Conservation (phyloP, 108 stramenopile species). For the Asterionellopsis glacialis region DNA sequence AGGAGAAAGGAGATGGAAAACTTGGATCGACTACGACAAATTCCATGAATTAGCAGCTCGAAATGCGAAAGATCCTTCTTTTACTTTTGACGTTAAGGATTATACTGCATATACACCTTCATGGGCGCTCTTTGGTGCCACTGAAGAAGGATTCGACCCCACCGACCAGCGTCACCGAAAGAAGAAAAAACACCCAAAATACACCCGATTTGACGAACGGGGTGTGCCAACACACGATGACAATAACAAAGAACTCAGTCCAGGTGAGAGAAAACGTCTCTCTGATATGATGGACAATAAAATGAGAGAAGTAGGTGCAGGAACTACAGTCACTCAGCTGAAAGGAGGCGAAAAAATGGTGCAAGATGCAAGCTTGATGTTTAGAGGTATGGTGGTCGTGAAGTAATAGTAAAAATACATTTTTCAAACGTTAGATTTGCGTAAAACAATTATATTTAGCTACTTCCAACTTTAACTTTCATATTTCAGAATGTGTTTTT, state of each 20-base stretch:
- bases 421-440: too few relatives aligned
- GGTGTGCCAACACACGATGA: constrained; percentile 86
- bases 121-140: constrained; percentile 90
- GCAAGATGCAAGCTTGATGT: constrained; percentile 84
- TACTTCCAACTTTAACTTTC: too few relatives aligned
- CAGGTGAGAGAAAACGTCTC: constrained; percentile 46
- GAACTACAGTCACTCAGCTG: constrained; percentile 64
- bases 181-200: constrained; percentile 78
- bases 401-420: constrained; percentile 24
- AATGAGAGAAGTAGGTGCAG: constrained; percentile 57
- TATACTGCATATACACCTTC: constrained; percentile 83
- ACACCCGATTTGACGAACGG: constrained; percentile 61
- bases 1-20: constrained; percentile 80
- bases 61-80: constrained; percentile 46
- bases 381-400: constrained; percentile 57
- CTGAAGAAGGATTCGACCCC: constrained; percentile 94
- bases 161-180: constrained; percentile 78
- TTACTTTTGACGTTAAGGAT: constrained; percentile 76
- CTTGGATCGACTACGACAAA: constrained; percentile 95
- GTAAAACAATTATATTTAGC: too few relatives aligned
- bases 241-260: constrained; percentile 40
- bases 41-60: constrained; percentile 74
- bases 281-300: constrained; percentile 57
- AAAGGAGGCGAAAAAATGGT: constrained; percentile 69
- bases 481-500: too few relatives aligned